Conservation (phyloP, 352 stramenopile species). For the Saprolegnia diclina region DNA sequence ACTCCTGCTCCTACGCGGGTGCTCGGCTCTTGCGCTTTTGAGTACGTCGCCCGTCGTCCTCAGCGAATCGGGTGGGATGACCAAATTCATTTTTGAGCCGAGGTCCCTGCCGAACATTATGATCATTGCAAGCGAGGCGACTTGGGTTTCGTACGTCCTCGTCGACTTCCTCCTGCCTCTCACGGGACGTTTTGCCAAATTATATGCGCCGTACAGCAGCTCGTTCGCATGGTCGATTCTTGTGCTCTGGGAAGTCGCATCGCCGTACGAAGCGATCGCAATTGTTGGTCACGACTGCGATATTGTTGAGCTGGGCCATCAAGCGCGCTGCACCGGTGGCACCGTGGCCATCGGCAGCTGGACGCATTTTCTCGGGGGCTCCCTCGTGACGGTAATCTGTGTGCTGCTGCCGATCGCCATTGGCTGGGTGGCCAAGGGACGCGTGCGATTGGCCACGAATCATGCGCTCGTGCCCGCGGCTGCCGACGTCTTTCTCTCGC, state of each 20-base stretch:
- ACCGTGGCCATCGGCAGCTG: neutral
- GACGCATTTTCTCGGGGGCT: neutral
- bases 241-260: neutral
- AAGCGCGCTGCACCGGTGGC: neutral
- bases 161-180: conserved; percentile 7
- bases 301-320: neutral
- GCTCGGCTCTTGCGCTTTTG: neutral
- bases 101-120: neutral
- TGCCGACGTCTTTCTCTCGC: neutral
- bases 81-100: neutral
- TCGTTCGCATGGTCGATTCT: neutral
- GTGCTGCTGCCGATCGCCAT: neutral
- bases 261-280: neutral
- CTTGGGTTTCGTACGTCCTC: conserved; percentile 12
- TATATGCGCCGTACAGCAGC: neutral
- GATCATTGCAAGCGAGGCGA: conserved; percentile 1
- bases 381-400: neutral
- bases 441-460: neutral
- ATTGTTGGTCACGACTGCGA: neutral
- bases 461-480: neutral
- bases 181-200: neutral
- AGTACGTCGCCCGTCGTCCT: conserved; percentile 9
- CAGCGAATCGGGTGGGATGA: neutral
- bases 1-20: conserved; percentile 4
- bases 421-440: neutral